phyloP scores from a whole-genome alignment of 176 grass and related monocot genomes.

The Thalia dealbata region DNA sequence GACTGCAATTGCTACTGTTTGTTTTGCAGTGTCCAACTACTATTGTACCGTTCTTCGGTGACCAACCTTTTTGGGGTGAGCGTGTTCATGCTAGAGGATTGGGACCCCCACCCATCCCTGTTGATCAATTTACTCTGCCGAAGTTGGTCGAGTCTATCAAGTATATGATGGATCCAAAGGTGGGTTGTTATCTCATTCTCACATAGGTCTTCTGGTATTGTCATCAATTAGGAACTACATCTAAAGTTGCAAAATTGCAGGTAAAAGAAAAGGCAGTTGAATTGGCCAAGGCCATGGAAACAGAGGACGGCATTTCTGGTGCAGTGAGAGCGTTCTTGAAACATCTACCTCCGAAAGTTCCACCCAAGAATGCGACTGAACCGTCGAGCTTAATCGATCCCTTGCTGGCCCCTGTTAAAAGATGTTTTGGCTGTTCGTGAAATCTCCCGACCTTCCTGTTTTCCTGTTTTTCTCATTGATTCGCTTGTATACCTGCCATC shows the following conservation, averaged over 20 bases:
- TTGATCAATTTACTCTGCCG: slow-evolving; percentile 68
- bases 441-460: neutral
- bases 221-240: neutral
- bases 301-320: slow-evolving; percentile 58
- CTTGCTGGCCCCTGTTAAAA: slow-evolving; percentile 28
- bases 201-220: too few relatives aligned
- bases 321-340: slow-evolving; percentile 81
- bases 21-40: slow-evolving; percentile 83
- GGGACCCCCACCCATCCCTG: slow-evolving; percentile 65
- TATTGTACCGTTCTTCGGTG: slow-evolving; percentile 92
- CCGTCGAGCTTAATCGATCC: slow-evolving; percentile 9
- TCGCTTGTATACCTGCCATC: too few relatives aligned
- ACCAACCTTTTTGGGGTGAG: slow-evolving; percentile 96
- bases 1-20: neutral
- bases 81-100: slow-evolving; percentile 72
- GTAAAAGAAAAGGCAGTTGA: slow-evolving; percentile 59
- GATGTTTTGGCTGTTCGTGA: slow-evolving; percentile 47
- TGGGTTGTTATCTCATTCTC: slow-evolving; percentile 10
- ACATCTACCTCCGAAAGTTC: slow-evolving; percentile 42
- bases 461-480: neutral
- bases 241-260: slow-evolving; percentile 5
- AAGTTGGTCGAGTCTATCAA: slow-evolving; percentile 77
- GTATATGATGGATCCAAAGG: slow-evolving; percentile 55
- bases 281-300: slow-evolving; percentile 69
- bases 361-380: slow-evolving; percentile 1